Percentiles rank a stretch among this genome's conserved stretches.
phyloP scores from a whole-genome alignment of 2,329 filamentous ascomycete species.

The Calonectria ilicicola region DNA sequence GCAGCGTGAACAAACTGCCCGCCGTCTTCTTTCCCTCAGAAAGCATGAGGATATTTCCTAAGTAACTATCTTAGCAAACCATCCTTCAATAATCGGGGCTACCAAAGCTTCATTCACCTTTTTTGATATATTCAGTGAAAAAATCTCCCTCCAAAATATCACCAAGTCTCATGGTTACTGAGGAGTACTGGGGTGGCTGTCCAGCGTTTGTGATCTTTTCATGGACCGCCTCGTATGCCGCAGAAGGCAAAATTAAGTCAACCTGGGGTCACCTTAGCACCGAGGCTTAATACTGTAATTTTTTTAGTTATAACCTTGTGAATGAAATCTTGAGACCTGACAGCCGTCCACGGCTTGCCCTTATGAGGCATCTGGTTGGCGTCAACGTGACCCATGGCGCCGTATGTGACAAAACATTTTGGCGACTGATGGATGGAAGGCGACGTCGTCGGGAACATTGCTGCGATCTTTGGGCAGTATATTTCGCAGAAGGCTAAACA shows the following conservation, averaged over 20 bases:
- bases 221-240: slow-evolving; percentile 66
- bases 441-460: slow-evolving; percentile 60
- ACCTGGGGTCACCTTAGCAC: slow-evolving; percentile 51
- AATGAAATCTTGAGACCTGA: slow-evolving; percentile 74
- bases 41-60: slow-evolving; percentile 85
- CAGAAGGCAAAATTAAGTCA: slow-evolving; percentile 79
- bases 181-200: slow-evolving; percentile 66
- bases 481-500: neutral
- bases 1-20: slow-evolving; percentile 79
- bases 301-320: slow-evolving; percentile 64
- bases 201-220: slow-evolving; percentile 59
- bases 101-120: slow-evolving; percentile 60
- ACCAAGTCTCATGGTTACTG: slow-evolving; percentile 78
- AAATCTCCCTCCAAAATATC: slow-evolving; percentile 81
- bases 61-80: neutral
- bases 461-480: neutral
- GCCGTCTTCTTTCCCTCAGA: slow-evolving; percentile 79
- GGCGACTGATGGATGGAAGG: slow-evolving; percentile 65
- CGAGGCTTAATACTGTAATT: too few species aligned
- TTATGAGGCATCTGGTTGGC: slow-evolving; percentile 76
- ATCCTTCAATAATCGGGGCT: neutral
- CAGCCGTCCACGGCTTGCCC: slow-evolving; percentile 80
- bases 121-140: slow-evolving; percentile 87
- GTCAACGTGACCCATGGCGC: slow-evolving; percentile 77
- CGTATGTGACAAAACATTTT: slow-evolving; percentile 82